Evolutionary conservation across 179 eudicot species (phyloP), one percentile per base, ranked within the genome.

Genomic region (Monotropa hypopitys): DNA sequence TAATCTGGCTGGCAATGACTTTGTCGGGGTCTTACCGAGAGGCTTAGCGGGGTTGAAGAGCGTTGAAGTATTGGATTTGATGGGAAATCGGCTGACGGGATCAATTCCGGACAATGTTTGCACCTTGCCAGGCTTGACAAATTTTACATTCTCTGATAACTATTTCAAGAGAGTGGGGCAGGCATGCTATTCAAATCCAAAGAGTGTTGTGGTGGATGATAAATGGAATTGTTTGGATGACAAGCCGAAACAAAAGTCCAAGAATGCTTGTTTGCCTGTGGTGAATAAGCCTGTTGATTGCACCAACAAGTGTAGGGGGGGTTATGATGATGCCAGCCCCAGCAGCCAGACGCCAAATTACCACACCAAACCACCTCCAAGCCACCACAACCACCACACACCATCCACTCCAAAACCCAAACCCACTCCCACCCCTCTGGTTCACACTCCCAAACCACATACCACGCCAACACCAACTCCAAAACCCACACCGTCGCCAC

Each of bases 21-120:
- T 92, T 11, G 75, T 83, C 0, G 97, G 98, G 2, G 46, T 84
- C 7, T 76, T 94, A 40, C 97, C 97, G 0, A 12, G n/a, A 0
- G 80, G 84, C 30, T 76, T 90, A 0, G 74, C 73, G 1, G 78
- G 78, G 32, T 50, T 92, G 45, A 74, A 71, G 38, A 82, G 26
- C 13, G 10, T 91, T 10, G 82, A 85, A 73, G 70, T 72, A 5
- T 35, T 95, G 10, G 89, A 88, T 62, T 0, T 92, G 16, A 75
- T 89, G 0, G 23, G 74, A 7, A 94, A 94, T 68, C 78, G 72
- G 67, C 73, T 94, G 43, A 83, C 81, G 0, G 96, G 97, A 10
- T 28, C 50, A 20, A 80, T 95, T 20, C 80, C 90, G 0, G 88
- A 89, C 1, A 83, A 67, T 0, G 0, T 93, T 16, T 95, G 99